Conservation (phyloP, 495 filamentous ascomycete species). For the Venustampulla echinocandica region DNA sequence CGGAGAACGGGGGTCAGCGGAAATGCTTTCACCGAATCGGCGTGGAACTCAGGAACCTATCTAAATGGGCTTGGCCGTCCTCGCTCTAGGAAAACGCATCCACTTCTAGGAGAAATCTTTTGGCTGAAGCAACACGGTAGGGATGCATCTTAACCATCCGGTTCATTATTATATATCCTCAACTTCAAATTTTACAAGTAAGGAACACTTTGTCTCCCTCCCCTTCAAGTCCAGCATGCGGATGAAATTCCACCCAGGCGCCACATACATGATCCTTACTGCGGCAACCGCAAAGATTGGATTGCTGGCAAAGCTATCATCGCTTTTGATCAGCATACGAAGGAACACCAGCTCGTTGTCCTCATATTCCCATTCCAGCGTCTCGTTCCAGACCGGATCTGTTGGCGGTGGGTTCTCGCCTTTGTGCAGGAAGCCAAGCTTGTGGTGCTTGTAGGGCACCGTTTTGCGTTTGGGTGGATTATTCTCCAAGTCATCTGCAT, state of each 20-base stretch:
- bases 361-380: constrained; percentile 45
- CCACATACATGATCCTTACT: constrained; percentile 38
- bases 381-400: constrained; percentile 44
- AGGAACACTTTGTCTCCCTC: constrained; percentile 39
- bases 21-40: too few species aligned
- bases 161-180: constrained; percentile 28
- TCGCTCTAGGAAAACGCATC: too few species aligned
- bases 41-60: too few species aligned
- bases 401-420: constrained; percentile 35
- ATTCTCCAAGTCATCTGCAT: constrained; percentile 30
- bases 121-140: too few species aligned
- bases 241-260: constrained; percentile 42
- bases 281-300: constrained; percentile 38
- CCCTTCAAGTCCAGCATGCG: constrained; percentile 46
- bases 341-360: constrained; percentile 46
- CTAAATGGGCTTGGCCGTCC: too few species aligned
- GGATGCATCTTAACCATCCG: too few species aligned
- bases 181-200: constrained; percentile 42
- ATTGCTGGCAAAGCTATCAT: constrained; percentile 42
- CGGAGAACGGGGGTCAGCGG: too few species aligned
- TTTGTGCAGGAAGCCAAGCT: constrained; percentile 30
- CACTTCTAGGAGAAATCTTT: too few species aligned
- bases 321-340: constrained; percentile 44
- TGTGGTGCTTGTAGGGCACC: constrained; percentile 36
- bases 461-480: constrained; percentile 43